phyloP scores from a whole-genome alignment of 345 rosid species.

The Heritiera littoralis region DNA sequence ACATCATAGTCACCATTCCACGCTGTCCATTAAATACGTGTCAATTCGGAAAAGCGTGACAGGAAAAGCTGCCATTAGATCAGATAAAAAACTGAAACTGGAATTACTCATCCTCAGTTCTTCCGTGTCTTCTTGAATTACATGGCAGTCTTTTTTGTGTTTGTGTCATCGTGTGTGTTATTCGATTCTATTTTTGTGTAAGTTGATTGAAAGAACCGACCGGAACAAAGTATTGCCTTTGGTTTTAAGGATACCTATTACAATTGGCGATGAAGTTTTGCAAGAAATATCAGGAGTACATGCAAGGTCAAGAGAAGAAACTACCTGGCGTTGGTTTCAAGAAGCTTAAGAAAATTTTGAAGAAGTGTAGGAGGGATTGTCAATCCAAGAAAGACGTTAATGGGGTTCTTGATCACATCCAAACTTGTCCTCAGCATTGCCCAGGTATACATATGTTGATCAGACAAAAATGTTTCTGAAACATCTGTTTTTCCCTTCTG shows the following conservation, averaged over 20 bases:
- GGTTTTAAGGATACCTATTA: background rate
- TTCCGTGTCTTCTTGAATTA: background rate
- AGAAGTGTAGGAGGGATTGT: slow-evolving; percentile 54
- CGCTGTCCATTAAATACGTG: background rate
- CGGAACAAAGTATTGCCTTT: no score
- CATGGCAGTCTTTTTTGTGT: background rate
- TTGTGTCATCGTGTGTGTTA: background rate
- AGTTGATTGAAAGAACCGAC: background rate
- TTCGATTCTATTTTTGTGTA: background rate
- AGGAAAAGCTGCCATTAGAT: background rate
- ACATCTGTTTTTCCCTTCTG: no score
- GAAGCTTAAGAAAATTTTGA: slow-evolving; percentile 81
- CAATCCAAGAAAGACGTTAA: slow-evolving; percentile 27
- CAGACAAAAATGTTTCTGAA: background rate
- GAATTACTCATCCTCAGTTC: background rate
- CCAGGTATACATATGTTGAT: slow-evolving; percentile 36
- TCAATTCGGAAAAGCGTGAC: background rate
- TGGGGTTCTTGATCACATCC: slow-evolving; percentile 23
- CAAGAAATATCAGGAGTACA: slow-evolving; percentile 82
- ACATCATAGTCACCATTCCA: background rate
- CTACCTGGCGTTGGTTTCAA: slow-evolving; percentile 83
- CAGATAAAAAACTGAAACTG: background rate
- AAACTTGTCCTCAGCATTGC: slow-evolving; percentile 60
- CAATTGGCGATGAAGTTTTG: slow-evolving; percentile 69
- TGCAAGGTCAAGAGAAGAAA: slow-evolving; percentile 64